Percentiles rank a stretch among this genome's conserved stretches.
These are phyloP conservation scores for Naganishia sp. DNA, from an alignment of 1,284 basidiomycete species.

Conservation along the genomic window DNA sequence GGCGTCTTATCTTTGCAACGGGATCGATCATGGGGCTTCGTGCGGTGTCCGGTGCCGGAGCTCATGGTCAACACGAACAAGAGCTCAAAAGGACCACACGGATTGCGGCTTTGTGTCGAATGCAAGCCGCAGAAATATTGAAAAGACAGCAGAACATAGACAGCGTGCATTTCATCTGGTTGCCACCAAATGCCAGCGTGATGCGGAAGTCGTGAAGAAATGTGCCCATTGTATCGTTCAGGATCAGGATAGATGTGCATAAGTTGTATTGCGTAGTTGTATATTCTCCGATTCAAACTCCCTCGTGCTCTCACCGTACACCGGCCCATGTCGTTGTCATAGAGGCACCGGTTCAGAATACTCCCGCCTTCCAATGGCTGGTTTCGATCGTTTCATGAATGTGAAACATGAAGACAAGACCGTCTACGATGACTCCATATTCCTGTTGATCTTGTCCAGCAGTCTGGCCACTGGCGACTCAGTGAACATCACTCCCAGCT, in stretches of 20 bases:
- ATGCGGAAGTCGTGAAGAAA: too few relatives aligned
- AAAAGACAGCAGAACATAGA: not conserved
- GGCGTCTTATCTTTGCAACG: slow-evolving; percentile 4
- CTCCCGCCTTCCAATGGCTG: not conserved
- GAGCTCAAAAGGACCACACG: slow-evolving; percentile 2
- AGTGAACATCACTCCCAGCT: too few relatives aligned
- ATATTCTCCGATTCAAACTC: too few relatives aligned
- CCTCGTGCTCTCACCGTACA: too few relatives aligned
- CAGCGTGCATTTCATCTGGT: slow-evolving; percentile 23
- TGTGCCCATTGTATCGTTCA: too few relatives aligned
- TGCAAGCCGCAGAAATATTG: slow-evolving; percentile 1
- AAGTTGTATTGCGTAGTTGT: too few relatives aligned
- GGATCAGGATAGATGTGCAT: too few relatives aligned
- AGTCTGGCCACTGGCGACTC: too few relatives aligned
- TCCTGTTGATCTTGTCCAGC: too few relatives aligned
- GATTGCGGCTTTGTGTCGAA: slow-evolving; percentile 15
- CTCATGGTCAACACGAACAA: not conserved
- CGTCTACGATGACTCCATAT: too few relatives aligned
- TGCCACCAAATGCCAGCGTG: not conserved
- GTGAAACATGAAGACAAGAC: slow-evolving; percentile 1
- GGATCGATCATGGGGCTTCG: slow-evolving; percentile 13
- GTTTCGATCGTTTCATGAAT: not conserved
- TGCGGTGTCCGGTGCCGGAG: not conserved
- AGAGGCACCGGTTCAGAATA: not conserved
- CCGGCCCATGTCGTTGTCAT: too few relatives aligned